Conservation (phyloP, 345 rosid species). For the Citrus australasica region DNA sequence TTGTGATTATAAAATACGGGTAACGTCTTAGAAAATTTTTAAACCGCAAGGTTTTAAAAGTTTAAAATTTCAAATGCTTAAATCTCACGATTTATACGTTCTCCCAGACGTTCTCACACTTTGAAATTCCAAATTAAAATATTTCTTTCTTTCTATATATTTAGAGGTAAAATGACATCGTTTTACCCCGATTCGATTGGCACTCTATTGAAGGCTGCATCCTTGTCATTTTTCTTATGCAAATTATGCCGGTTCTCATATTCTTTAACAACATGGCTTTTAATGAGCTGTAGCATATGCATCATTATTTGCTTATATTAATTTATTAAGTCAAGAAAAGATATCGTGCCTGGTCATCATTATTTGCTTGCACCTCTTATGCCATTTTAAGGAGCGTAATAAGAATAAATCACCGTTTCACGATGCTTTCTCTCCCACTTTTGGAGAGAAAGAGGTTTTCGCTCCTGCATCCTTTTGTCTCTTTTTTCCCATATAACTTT, state of each 20-base stretch:
- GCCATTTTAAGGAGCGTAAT: too few relatives aligned
- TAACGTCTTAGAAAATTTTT: accelerated
- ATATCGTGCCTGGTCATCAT: background rate
- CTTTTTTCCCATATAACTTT: too few relatives aligned
- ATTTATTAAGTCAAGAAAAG: background rate
- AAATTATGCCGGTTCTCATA: background rate
- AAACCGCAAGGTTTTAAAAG: accelerated
- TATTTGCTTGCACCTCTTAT: too few relatives aligned
- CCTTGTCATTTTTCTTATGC: too few relatives aligned
- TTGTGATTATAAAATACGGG: accelerated
- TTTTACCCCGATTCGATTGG: too few relatives aligned
- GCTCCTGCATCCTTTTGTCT: too few relatives aligned
- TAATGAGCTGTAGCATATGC: slow-evolving; percentile 5
- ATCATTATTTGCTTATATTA: slow-evolving; percentile 9
- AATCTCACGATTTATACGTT: accelerated
- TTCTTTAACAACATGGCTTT: background rate
- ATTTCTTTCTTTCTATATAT: too few relatives aligned
- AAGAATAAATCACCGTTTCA: background rate
- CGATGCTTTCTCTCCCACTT: background rate
- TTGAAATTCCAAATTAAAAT: accelerated
- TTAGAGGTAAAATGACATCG: too few relatives aligned
- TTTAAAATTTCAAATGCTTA: too few relatives aligned
- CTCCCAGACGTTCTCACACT: accelerated
- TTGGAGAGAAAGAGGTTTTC: background rate
- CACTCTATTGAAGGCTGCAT: too few relatives aligned